Evolutionary conservation across 495 filamentous ascomycete genomes (phyloP).

Genomic region (Hypoxylon trugodes): DNA sequence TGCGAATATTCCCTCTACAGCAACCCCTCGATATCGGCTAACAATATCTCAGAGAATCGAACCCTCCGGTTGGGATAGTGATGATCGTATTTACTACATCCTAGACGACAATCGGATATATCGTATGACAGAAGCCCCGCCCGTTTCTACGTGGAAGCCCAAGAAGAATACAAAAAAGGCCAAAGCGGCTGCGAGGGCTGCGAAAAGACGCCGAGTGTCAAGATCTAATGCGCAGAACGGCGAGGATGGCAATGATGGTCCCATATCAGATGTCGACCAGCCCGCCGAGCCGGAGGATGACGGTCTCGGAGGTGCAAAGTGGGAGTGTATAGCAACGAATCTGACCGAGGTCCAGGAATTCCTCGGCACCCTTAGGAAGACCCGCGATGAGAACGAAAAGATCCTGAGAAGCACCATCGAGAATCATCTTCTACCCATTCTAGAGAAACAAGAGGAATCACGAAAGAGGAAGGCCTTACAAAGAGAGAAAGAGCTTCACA

Average conservation of each 20-base stretch:
- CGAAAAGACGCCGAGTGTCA: slow-evolving; percentile 75
- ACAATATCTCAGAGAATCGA: slow-evolving; percentile 78
- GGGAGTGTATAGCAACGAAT: slow-evolving; percentile 90
- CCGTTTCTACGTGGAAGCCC: slow-evolving; percentile 65
- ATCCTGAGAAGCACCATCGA: slow-evolving; percentile 71
- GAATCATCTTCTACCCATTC: slow-evolving; percentile 79
- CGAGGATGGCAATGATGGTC: slow-evolving; percentile 62
- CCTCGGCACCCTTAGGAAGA: slow-evolving; percentile 72
- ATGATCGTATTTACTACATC: slow-evolving; percentile 87
- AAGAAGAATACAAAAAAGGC: slow-evolving; percentile 82
- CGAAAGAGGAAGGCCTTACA: slow-evolving; percentile 72
- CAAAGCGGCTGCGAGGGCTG: slow-evolving; percentile 69
- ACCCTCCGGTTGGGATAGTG: slow-evolving; percentile 84
- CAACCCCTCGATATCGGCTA: slow-evolving; percentile 31
- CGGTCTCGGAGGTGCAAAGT: slow-evolving; percentile 75
- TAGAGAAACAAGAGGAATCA: slow-evolving; percentile 82
- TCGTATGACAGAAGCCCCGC: slow-evolving; percentile 75
- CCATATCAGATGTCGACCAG: slow-evolving; percentile 47
- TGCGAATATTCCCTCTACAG: slow-evolving; percentile 51
- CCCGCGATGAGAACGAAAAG: slow-evolving; percentile 84
- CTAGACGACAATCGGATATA: slow-evolving; percentile 95
- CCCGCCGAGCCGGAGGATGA: slow-evolving; percentile 61
- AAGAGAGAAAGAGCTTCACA: slow-evolving; percentile 81
- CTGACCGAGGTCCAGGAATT: slow-evolving; percentile 79
- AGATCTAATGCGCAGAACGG: slow-evolving; percentile 41